Base-by-base conservation (phyloP, 164 flowering plant genomes). In the Stephania yunnanensis region DNA sequence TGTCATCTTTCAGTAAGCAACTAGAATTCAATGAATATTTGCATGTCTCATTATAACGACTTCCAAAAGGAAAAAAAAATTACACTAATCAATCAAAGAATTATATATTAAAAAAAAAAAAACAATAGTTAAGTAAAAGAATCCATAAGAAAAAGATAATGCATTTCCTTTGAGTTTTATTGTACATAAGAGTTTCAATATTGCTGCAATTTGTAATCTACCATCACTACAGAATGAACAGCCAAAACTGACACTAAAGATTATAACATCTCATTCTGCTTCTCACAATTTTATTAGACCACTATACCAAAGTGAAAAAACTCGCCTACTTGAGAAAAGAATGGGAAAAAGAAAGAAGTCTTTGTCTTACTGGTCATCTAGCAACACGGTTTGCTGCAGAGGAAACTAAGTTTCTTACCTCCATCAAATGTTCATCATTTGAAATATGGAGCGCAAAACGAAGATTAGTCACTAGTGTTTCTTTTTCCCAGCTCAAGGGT, bases 401-500 rank as follows among this genome's bases (percentile, higher is more conserved):
- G 77, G 95, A 93, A 75, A 89, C 82, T 83, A 95, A 84, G 74
- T 86, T 83, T 84, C 87, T 89, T 68, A 95, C 74, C 92, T 89
- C 92, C 86, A 79, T 79, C 84, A 93, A 87, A 87, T 95, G 97
- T 78, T 95, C 98, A 81, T 95, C 99, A 81, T 89, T 93, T 81
- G 97, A 91, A 79, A 95, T 90, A 74, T 91, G 84, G 76, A 95
- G 94, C 3, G 82, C 82, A 77, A 90, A 84, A 68, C 98, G 97
- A 73, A 95, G 96, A 81, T 91, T 88, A 46, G 97, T 95, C 84
- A 95, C 74, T 77, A 90, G 71, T 22, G 86, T 83, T 86, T 95
- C 97, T 72, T 87, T 88, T 76, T 95, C 99, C 99, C 99, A 95
- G 85, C 90, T 95, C 81, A 93, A 83, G 78, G 95, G 95, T 61